Percentiles rank a stretch among this genome's conserved stretches.
Evolutionary conservation across 2,329 filamentous ascomycete genomes (phyloP).

Genomic region (Lasiodiplodia sp.): DNA sequence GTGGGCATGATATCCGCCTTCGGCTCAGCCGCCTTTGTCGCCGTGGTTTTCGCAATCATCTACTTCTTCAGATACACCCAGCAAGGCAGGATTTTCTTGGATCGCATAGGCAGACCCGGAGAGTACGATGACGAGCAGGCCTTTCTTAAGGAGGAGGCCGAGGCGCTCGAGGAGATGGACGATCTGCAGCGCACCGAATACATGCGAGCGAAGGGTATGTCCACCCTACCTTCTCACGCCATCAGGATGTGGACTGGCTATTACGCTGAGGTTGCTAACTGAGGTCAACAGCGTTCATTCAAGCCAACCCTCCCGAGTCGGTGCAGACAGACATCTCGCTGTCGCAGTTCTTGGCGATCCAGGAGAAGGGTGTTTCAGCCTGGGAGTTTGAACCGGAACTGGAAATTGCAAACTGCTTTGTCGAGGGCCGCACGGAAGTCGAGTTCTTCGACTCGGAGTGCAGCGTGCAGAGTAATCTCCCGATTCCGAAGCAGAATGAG

Average conservation of each 20-base stretch:
- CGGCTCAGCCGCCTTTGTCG: constrained; percentile 85
- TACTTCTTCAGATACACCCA: constrained; percentile 94
- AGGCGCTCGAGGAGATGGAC: constrained; percentile 94
- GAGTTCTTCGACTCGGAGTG: constrained; percentile 99
- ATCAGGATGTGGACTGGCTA: neutral
- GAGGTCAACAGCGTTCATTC: constrained; percentile 77
- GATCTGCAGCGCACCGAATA: constrained; percentile 91
- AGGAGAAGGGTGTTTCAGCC: constrained; percentile 98
- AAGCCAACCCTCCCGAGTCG: constrained; percentile 93
- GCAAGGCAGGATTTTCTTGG: constrained; percentile 87
- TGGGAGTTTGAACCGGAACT: constrained; percentile 99
- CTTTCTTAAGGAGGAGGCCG: constrained; percentile 90
- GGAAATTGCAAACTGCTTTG: constrained; percentile 98
- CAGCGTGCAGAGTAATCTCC: constrained; percentile 95
- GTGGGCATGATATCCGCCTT: constrained; percentile 96
- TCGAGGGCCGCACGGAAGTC: constrained; percentile 94
- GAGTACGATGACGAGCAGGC: constrained; percentile 98
- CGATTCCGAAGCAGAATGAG: constrained; percentile 97
- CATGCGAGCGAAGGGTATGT: constrained; percentile 87
- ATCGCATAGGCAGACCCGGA: constrained; percentile 89
- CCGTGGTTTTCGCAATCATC: constrained; percentile 78
- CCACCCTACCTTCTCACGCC: neutral
- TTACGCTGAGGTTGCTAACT: constrained; percentile 6
- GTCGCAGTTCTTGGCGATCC: constrained; percentile 96
- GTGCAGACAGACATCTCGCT: constrained; percentile 95